Base-by-base conservation (phyloP, 192 early-diverging fungal species). In the Chytriomyces hyalinus region DNA sequence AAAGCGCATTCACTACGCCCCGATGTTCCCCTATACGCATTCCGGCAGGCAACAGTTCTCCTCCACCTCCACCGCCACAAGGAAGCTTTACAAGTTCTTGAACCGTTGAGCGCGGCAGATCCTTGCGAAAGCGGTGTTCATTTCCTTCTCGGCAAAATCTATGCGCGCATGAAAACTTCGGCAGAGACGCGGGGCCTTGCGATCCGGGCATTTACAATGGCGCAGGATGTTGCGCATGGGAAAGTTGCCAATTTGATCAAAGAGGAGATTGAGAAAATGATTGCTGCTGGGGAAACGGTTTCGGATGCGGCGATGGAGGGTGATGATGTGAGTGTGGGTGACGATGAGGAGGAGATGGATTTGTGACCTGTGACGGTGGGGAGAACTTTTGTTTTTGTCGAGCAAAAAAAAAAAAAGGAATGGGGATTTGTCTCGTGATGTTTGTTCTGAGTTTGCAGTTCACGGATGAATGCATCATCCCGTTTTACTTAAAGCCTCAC, bases 11-110 rank as follows among this genome's bases (percentile, higher is more conserved):
- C 59, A 77, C 64, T 86, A n/a, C 77, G 84, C 70, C 89, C 86
- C 22, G 73, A 83, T 63, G 79, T 83, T 24, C 81, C 87, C 24
- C 70, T 94, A 45, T 92, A 91, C 50, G 80, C 88, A 51, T 93
- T 92, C 76, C 90, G 88, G 76, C 86, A 86, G 26, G 94, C 96
- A 7, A 86, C 88, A 11, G 75, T 91, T 2, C 80, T 95, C 59
- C 82, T 84, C 11, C 77, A 84, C 10, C 79, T 93, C 20, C 83
- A 84, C 17, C 81, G 85, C 50, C 92, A 86, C 69, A 28, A 79
- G 43, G 90, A 88, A n/a, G 92, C 95, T 5, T 70, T 92, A 4
- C 76, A 75, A 13, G 88, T 91, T 17, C 81, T 94, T 11, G 85
- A 91, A 67, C 80, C 83, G 26, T 80, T 96, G 20, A 85, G 89